These are phyloP conservation scores for Venustampulla echinocandica DNA, from an alignment of 495 filamentous ascomycete species.

Conservation along the genomic window DNA sequence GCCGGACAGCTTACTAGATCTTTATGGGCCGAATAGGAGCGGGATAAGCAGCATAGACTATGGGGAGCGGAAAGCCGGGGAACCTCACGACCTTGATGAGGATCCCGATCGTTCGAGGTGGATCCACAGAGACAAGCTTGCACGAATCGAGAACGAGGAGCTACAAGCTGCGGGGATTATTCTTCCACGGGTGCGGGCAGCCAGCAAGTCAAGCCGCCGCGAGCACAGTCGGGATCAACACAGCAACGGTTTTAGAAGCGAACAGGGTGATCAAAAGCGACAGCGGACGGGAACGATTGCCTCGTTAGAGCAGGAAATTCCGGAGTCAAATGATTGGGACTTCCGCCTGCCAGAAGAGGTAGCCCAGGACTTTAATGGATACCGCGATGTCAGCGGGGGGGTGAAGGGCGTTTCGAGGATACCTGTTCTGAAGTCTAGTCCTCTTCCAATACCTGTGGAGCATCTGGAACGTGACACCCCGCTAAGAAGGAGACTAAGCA, in stretches of 20 bases:
- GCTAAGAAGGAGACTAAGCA: constrained; percentile 51
- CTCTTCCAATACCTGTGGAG: constrained; percentile 61
- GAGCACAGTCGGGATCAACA: constrained; percentile 45
- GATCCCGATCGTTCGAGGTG: constrained; percentile 61
- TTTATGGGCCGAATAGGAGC: constrained; percentile 33
- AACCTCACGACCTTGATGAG: constrained; percentile 11
- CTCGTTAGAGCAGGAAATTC: constrained; percentile 33
- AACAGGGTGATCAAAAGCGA: constrained; percentile 32
- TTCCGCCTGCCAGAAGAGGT: constrained; percentile 74
- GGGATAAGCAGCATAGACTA: constrained; percentile 27
- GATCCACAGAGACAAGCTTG: constrained; percentile 96
- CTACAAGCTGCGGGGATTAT: constrained; percentile 78
- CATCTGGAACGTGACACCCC: constrained; percentile 65
- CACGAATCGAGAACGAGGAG: constrained; percentile 86
- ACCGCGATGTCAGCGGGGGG: constrained; percentile 29
- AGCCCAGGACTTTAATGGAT: constrained; percentile 50
- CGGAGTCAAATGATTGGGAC: constrained; percentile 46
- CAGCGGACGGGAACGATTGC: constrained; percentile 38
- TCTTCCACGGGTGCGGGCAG: constrained; percentile 51
- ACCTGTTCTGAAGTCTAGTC: constrained; percentile 70
- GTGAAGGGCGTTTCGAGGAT: constrained; percentile 58
- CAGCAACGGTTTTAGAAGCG: constrained; percentile 28
- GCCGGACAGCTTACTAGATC: constrained; percentile 47
- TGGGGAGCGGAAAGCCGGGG: constrained; percentile 19
- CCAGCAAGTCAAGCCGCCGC: constrained; percentile 49